phyloP scores from a whole-genome alignment of 306 rosid genomes.

The Castanopsis chinensis region DNA sequence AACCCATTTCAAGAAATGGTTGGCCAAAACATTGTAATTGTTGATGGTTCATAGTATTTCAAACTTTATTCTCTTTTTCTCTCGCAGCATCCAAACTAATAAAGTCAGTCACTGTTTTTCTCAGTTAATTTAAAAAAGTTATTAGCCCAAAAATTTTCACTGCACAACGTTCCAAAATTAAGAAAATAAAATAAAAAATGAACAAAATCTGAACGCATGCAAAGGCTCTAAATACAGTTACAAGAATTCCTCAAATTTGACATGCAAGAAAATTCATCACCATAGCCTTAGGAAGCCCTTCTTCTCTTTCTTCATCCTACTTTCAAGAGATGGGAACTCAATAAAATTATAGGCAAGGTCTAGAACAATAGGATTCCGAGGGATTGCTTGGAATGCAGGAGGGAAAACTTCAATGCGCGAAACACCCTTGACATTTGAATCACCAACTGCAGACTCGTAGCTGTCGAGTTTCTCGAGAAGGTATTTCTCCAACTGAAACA shows the following conservation, averaged over 20 bases:
- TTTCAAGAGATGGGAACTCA: conserved; percentile 53
- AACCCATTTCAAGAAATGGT: background rate
- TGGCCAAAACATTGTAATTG: background rate
- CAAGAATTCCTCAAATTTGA: background rate
- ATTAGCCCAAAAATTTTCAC: background rate
- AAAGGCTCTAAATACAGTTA: background rate
- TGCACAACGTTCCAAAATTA: background rate
- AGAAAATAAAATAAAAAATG: background rate
- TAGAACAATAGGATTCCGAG: conserved; percentile 55
- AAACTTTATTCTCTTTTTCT: background rate
- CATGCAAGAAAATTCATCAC: conserved; percentile 27
- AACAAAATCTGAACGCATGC: background rate
- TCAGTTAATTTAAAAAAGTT: background rate
- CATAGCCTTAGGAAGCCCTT: conserved; percentile 58
- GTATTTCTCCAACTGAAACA: conserved; percentile 41
- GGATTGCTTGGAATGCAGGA: conserved; percentile 42
- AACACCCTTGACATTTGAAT: conserved; percentile 33
- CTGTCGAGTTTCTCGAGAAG: conserved; percentile 45
- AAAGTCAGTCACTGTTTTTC: background rate
- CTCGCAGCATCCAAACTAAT: background rate
- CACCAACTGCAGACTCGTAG: conserved; percentile 48
- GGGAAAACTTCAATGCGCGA: conserved; percentile 48
- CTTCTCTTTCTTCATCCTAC: conserved; percentile 56
- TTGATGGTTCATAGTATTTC: background rate
- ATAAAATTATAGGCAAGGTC: conserved; percentile 52